Conservation (phyloP, 148 eudicot species). For the Vaccinium vitisidaea region DNA sequence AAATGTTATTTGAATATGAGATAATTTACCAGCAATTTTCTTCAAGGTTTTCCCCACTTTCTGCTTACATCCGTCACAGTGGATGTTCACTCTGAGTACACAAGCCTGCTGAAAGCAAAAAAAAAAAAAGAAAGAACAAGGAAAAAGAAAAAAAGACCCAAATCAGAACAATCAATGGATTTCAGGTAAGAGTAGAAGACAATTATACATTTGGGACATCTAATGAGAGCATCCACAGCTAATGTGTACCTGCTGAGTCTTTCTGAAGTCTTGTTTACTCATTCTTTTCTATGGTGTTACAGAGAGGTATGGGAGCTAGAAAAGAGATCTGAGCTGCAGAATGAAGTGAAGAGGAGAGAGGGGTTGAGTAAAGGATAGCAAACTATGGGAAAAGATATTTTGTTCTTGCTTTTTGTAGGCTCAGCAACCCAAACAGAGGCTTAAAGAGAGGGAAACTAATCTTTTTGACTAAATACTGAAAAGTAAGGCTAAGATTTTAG, state of each 20-base stretch:
- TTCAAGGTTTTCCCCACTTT: conserved; percentile 69
- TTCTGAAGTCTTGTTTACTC: conserved; percentile 36
- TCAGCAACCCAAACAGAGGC: neutral
- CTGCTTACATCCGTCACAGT: conserved; percentile 83
- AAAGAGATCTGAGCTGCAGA: conserved; percentile 11
- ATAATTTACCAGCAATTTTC: conserved; percentile 68
- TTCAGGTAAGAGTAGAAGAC: neutral
- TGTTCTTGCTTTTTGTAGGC: neutral
- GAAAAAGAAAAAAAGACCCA: neutral
- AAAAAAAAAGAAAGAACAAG: neutral
- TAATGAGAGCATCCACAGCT: neutral
- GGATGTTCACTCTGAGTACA: conserved; percentile 77
- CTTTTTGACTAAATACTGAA: too few relatives aligned
- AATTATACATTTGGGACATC: neutral
- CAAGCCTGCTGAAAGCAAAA: conserved; percentile 44
- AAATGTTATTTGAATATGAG: too few relatives aligned
- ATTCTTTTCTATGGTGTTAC: conserved; percentile 2
- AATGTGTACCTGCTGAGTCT: conserved; percentile 33
- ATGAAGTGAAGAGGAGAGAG: conserved; percentile 13
- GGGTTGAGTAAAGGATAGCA: neutral
- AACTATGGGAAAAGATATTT: neutral
- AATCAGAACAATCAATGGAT: conserved; percentile 1
- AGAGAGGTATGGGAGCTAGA: neutral
- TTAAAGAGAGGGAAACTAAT: too few relatives aligned
- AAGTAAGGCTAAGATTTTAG: too few relatives aligned